These are phyloP conservation scores for Phytophthora fragariae DNA, from an alignment of 352 stramenopile genomes.

Conservation along the genomic window DNA sequence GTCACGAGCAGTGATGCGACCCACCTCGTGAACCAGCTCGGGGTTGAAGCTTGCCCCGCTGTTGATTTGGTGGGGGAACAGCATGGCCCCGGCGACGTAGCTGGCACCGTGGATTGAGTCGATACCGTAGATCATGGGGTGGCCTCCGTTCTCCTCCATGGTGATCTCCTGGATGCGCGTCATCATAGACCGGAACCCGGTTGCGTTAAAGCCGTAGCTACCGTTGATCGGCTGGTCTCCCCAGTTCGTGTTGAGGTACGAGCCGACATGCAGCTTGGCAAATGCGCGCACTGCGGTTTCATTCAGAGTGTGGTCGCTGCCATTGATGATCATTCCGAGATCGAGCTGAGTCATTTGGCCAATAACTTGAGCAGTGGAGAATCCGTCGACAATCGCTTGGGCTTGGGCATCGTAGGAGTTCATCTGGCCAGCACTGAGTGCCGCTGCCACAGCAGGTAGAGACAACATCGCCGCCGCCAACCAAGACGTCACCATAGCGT, in stretches of 20 bases:
- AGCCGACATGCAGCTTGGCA: conserved; percentile 80
- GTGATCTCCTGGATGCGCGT: conserved; percentile 80
- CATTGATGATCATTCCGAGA: conserved; percentile 43
- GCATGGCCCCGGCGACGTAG: conserved; percentile 77
- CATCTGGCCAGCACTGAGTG: conserved; percentile 8
- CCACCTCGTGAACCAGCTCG: conserved; percentile 62
- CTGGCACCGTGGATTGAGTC: conserved; percentile 91
- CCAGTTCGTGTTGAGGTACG: conserved; percentile 84
- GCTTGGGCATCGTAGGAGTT: conserved; percentile 38
- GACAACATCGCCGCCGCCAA: conserved; percentile 6
- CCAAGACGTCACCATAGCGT: conserved; percentile 10
- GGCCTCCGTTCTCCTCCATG: conserved; percentile 41
- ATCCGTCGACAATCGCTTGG: conserved; percentile 43
- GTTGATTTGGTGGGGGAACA: conserved; percentile 91
- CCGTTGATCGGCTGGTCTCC: conserved; percentile 36
- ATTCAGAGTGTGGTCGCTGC: conserved; percentile 52
- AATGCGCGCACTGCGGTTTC: conserved; percentile 59
- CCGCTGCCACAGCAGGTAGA: background rate
- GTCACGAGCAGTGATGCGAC: conserved; percentile 73
- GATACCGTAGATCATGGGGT: conserved; percentile 80
- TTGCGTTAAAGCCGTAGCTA: conserved; percentile 55
- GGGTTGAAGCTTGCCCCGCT: conserved; percentile 89
- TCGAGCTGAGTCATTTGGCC: conserved; percentile 92
- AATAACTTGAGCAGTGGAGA: conserved; percentile 44
- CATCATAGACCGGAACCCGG: conserved; percentile 73